Evolutionary conservation across 768 basidiomycete species (phyloP).

Genomic region (Kwoniella heveanensis): DNA sequence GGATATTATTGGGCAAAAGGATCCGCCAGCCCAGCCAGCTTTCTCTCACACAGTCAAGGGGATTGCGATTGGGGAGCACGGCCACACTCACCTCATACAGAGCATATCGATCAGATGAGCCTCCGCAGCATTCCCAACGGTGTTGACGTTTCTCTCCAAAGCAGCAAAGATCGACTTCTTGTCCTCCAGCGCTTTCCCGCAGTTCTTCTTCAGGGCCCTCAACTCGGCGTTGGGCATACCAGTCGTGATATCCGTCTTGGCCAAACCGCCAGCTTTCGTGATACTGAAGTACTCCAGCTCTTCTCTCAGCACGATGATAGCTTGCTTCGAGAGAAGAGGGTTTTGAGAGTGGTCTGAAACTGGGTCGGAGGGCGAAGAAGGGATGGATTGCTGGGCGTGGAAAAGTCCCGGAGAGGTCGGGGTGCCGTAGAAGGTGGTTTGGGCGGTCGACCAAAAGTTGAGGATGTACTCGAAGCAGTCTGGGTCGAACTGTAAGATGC

Average conservation of each 20-base stretch:
- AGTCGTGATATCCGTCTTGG: constrained; percentile 26
- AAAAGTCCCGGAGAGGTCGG: constrained; percentile 69
- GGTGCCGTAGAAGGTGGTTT: constrained; percentile 89
- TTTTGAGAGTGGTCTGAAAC: constrained; percentile 63
- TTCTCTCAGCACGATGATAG: constrained; percentile 96
- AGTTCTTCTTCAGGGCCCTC: constrained; percentile 77
- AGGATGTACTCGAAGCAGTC: constrained; percentile 94
- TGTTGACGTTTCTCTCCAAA: constrained; percentile 96
- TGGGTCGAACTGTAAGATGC: constrained; percentile 78
- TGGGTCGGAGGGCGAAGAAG: constrained; percentile 16
- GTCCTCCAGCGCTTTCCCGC: constrained; percentile 83
- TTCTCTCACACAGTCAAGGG: no score
- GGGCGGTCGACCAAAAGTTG: constrained; percentile 83
- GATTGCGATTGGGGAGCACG: no score
- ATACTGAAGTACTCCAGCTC: constrained; percentile 99
- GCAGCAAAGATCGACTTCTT: constrained; percentile 95
- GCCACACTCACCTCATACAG: constrained; percentile 87
- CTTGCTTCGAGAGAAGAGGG: constrained; percentile 90
- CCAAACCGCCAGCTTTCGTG: constrained; percentile 58
- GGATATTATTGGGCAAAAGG: no score
- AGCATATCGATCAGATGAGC: constrained; percentile 99
- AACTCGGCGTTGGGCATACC: constrained; percentile 66
- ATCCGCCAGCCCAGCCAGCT: no score
- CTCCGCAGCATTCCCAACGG: constrained; percentile 98
- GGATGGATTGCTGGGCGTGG: constrained; percentile 61